Conservation (phyloP, 495 filamentous ascomycete species). For the Choiromyces venosus region DNA sequence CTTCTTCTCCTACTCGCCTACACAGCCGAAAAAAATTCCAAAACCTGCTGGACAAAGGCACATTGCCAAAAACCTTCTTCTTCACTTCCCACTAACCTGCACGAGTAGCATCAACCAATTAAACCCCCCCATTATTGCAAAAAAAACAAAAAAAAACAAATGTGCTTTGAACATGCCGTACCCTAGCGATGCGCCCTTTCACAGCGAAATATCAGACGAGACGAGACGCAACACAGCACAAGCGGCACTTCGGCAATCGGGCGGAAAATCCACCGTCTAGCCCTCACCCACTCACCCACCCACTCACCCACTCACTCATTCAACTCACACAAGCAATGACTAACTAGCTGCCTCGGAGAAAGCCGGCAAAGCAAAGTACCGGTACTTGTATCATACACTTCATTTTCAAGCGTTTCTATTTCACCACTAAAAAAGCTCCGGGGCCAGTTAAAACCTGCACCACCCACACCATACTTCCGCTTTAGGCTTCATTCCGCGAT, state of each 20-base stretch:
- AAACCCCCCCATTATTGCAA: too few species aligned
- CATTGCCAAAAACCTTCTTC: background rate
- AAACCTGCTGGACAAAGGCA: too few species aligned
- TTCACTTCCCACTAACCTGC: background rate
- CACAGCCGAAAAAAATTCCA: background rate
- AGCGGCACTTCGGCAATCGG: background rate
- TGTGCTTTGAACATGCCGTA: too few species aligned
- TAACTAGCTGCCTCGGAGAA: too few species aligned
- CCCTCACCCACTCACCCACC: too few species aligned
- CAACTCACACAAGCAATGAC: too few species aligned
- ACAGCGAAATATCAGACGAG: background rate
- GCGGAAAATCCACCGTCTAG: constrained; percentile 7
- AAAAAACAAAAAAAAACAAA: background rate
- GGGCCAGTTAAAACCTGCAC: too few species aligned
- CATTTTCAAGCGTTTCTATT: background rate
- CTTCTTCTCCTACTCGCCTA: background rate
- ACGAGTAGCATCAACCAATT: too few species aligned
- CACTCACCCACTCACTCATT: too few species aligned
- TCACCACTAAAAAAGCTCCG: background rate
- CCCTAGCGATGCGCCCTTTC: too few species aligned
- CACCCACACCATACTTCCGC: background rate
- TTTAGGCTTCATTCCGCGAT: background rate
- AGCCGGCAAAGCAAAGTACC: too few species aligned
- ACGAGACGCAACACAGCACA: background rate
- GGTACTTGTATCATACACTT: too few species aligned